Base-by-base conservation (phyloP, 2,329 filamentous ascomycete genomes). In the Chrysoporthe deuterocubensis region DNA sequence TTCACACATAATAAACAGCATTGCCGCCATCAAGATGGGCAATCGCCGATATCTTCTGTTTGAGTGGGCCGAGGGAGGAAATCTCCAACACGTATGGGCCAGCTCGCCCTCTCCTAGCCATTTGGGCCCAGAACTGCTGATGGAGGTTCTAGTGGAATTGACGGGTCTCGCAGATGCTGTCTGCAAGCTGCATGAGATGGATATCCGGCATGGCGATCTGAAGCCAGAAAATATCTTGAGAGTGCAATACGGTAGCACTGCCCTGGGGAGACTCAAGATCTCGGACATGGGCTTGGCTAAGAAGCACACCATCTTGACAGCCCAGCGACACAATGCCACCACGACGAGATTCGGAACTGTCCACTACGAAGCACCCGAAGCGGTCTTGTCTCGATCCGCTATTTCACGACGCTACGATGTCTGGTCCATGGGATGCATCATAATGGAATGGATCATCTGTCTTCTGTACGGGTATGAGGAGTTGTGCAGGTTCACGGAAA, bases 391-490 rank as follows among this genome's bases (percentile, higher is more conserved):
- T 42, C 40, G 40, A 40, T 11, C 8, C n/a, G 8, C n/a, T 16
- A 57, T 18, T 5, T 67, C 61, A 37, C n/a, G 66, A 18, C 56
- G 59, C 9, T 64, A 64, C 21, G 56, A 67, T 40, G 34, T 65
- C 16, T 64, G 61, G 66, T 64, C 34, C 6, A 52, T 67, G 60
- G 62, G 62, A 26, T 64, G 62, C 40, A 64, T 67, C 1, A 64
- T 50, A 2, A 16, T 67, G 40, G 60, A 67, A 48, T 14, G 54
- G 1, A n/a, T 64, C 4, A 46, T 57, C 5, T 67, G 66, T 50
- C n/a, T 67, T 7, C 4, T 64, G 13, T 59, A 59, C n/a, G 61
- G 66, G 11, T 21, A 13, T 0, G n/a, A 37, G 1, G n/a, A 21
- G 3, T 11, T 42, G 40, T 11, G 40, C 40, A 42, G 40, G 40